Conservation (phyloP, 2,329 filamentous ascomycete species). For the Chaetomiaceae sp. region DNA sequence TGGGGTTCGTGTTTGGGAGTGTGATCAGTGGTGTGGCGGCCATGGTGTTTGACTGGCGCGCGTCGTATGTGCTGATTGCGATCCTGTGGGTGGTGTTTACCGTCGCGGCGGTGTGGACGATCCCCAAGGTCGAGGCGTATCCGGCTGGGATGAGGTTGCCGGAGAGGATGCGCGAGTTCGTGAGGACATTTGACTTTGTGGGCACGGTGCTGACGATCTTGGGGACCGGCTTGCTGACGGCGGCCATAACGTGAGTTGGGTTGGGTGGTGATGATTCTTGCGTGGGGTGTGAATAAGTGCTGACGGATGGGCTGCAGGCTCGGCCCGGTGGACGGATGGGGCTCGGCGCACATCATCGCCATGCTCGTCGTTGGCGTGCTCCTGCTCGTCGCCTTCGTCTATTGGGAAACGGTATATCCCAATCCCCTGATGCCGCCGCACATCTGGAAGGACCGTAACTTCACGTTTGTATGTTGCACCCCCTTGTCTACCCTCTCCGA, state of each 20-base stretch:
- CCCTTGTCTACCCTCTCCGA: not conserved
- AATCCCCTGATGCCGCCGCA: constrained; percentile 47
- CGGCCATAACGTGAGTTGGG: constrained; percentile 47
- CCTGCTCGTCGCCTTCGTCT: constrained; percentile 50
- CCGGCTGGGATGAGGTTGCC: constrained; percentile 33
- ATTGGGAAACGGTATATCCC: constrained; percentile 53
- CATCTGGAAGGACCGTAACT: constrained; percentile 57
- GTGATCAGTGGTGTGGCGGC: constrained; percentile 58
- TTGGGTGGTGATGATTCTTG: too few species aligned
- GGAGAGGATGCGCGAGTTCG: constrained; percentile 32
- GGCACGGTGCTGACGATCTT: constrained; percentile 55
- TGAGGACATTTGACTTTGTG: constrained; percentile 55
- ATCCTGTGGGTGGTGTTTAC: constrained; percentile 59
- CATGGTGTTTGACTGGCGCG: constrained; percentile 56
- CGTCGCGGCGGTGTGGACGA: constrained; percentile 52
- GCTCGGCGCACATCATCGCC: constrained; percentile 54
- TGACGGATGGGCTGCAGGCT: constrained; percentile 30
- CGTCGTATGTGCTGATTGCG: constrained; percentile 54
- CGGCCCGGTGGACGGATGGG: constrained; percentile 57
- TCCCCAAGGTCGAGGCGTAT: constrained; percentile 48
- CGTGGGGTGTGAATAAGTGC: not conserved
- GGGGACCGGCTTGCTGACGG: constrained; percentile 61
- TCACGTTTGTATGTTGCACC: constrained; percentile 47
- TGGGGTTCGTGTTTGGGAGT: constrained; percentile 38
- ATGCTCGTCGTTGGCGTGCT: constrained; percentile 54